Evolutionary conservation across 2,329 filamentous ascomycete species (phyloP).

Genomic region (Tolypocladium nubicola): DNA sequence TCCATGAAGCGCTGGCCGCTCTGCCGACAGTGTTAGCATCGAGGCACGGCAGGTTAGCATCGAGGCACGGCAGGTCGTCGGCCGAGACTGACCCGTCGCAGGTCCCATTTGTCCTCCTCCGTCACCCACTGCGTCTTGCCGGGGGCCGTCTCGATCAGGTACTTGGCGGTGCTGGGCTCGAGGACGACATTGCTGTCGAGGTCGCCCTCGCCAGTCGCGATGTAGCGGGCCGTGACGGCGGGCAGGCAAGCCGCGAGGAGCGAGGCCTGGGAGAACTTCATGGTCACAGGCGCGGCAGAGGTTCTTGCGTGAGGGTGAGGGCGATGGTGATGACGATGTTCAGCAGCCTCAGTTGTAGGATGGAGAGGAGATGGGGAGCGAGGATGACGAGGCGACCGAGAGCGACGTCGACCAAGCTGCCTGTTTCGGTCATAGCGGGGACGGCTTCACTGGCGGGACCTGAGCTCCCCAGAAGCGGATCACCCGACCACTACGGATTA

Average conservation of each 20-base stretch:
- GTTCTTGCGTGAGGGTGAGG: background rate
- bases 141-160: conserved; percentile 74
- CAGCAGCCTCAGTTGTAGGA: background rate
- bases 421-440: background rate
- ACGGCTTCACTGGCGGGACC: background rate
- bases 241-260: conserved; percentile 45
- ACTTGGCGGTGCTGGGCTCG: conserved; percentile 31
- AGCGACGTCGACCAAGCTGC: background rate
- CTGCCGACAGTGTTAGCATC: conserved; percentile 29
- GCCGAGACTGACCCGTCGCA: conserved; percentile 52
- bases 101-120: conserved; percentile 89
- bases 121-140: conserved; percentile 80
- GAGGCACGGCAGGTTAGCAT: background rate
- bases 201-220: conserved; percentile 40
- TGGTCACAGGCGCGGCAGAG: conserved; percentile 11
- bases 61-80: background rate
- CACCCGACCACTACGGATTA: no score
- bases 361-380: background rate
- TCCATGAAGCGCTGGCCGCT: conserved; percentile 87
- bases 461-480: background rate
- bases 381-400: background rate
- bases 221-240: conserved; percentile 43
- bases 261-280: conserved; percentile 44
- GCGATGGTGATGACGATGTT: background rate
- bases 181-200: conserved; percentile 31